Evolutionary conservation across 192 early-diverging fungal species (phyloP), one percentile per base, ranked within the genome.

Genomic region (Coemansia sp.): DNA sequence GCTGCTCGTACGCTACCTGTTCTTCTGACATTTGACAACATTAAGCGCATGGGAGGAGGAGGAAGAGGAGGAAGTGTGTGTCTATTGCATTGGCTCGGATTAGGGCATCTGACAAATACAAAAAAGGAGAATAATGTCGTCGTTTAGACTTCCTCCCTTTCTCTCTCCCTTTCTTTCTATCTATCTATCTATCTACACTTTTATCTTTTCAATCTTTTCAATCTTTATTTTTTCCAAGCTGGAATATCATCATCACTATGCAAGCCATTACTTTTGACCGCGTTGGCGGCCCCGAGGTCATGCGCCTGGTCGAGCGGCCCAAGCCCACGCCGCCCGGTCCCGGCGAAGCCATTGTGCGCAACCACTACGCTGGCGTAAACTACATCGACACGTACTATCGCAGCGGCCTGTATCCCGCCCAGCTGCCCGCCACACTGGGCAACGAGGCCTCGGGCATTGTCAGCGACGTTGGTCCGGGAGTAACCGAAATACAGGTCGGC

Each of bases 371-470:
- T 11, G 95, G 95, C 5, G 86, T 98, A 40, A 98, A 96, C 82
- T 94, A 89, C 53, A 94, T 96, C 60, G 96, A 98, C 74, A 96
- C 90, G 0, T 94, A 95, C 74, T 93, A 92, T 47, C 90, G 95
- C 54, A 83, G 83, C 14, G 95, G 95, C 35, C 76, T 93, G 9
- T 95, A 95, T 69, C 83, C 81, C 40, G 56, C 88, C 11, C 56
- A 84, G 3, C 68, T 91, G 2, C 93, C 93, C 4, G 86, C 84
- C 38, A 83, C 87, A 47, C 78, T 91, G 29, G 96, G 96, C 29
- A 82, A 89, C 19, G 96, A 98, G 79, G 94, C 81, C 9, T 76
- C 91, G 4, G 96, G 94, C 51, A 79, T 90, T 43, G 90, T 98
- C 11, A 88, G 86, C 32, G 87, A 88, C 36, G 84, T 95, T 14